A percentile compares a stretch with the other conserved stretches of the same genome.
phyloP scores from a whole-genome alignment of 305 asterid genomes.

The Fraxinus paxiana region DNA sequence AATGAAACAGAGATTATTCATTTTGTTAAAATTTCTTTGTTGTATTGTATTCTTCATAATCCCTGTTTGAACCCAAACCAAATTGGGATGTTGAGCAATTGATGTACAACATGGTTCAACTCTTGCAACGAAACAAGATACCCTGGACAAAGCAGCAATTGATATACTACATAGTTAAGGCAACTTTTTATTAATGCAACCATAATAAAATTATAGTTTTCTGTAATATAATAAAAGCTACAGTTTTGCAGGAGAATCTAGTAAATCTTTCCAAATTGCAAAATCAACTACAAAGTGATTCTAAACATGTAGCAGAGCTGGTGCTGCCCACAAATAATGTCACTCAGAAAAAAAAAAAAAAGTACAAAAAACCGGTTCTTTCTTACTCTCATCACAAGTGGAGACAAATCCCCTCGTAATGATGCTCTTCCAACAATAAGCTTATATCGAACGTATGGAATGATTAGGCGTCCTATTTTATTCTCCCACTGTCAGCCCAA shows the following conservation, averaged over 20 bases:
- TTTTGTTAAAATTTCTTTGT: not conserved
- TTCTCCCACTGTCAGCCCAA: constrained; percentile 91
- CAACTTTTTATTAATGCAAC: constrained; percentile 18
- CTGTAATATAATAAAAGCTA: constrained; percentile 22
- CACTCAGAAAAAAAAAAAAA: constrained; percentile 8
- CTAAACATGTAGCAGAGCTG: constrained; percentile 21
- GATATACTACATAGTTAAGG: not conserved
- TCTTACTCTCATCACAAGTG: constrained; percentile 26
- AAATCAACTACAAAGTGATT: constrained; percentile 38
- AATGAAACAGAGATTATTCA: not conserved
- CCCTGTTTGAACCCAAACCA: not conserved
- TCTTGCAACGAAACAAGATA: not conserved
- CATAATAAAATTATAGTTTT: constrained; percentile 20
- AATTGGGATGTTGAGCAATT: not conserved
- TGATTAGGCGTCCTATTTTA: constrained; percentile 29
- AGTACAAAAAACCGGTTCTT: constrained; percentile 37
- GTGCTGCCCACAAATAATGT: constrained; percentile 29
- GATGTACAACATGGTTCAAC: not conserved
- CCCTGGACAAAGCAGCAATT: not conserved
- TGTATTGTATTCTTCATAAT: not conserved
- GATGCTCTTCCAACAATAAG: constrained; percentile 23
- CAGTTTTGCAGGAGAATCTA: constrained; percentile 24
- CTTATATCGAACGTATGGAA: constrained; percentile 17
- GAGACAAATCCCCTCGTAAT: constrained; percentile 9
- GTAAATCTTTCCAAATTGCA: constrained; percentile 32